Percentiles rank a stretch among this genome's conserved stretches.
phyloP scores from a whole-genome alignment of 306 rosid species.

The Casuarina equisetifolia region DNA sequence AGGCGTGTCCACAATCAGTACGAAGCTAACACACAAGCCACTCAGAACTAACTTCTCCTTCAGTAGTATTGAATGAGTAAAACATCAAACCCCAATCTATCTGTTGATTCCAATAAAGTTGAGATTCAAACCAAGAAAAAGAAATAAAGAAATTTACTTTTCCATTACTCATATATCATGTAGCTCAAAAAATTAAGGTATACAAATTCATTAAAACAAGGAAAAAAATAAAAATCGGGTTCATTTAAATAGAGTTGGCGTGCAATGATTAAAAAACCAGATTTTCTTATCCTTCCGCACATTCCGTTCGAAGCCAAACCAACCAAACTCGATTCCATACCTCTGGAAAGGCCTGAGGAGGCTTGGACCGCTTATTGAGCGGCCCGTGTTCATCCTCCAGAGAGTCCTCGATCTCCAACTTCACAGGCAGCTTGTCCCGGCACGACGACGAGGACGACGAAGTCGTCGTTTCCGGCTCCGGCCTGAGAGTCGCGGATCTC shows the following conservation, averaged over 20 bases:
- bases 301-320: constrained; percentile 16
- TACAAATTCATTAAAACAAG: constrained; percentile 13
- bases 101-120: not conserved
- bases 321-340: constrained; percentile 28
- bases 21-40: not conserved
- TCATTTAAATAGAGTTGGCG: not conserved
- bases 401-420: constrained; percentile 74
- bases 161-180: constrained; percentile 3
- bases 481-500: constrained; percentile 49
- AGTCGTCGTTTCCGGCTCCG: constrained; percentile 36
- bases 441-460: constrained; percentile 33
- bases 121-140: not conserved
- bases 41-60: not conserved
- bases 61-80: not conserved
- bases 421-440: constrained; percentile 53
- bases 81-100: not conserved
- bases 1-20: not conserved
- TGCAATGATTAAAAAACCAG: not conserved
- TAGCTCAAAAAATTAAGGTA: not conserved
- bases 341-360: constrained; percentile 45
- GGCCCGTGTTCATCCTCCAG: constrained; percentile 64
- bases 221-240: not conserved
- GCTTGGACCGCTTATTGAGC: constrained; percentile 60
- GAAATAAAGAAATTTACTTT: not conserved
- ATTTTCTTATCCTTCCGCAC: not conserved